Evolutionary conservation across 2,329 filamentous ascomycete genomes (phyloP).

Genomic region (Penicillium sp.): DNA sequence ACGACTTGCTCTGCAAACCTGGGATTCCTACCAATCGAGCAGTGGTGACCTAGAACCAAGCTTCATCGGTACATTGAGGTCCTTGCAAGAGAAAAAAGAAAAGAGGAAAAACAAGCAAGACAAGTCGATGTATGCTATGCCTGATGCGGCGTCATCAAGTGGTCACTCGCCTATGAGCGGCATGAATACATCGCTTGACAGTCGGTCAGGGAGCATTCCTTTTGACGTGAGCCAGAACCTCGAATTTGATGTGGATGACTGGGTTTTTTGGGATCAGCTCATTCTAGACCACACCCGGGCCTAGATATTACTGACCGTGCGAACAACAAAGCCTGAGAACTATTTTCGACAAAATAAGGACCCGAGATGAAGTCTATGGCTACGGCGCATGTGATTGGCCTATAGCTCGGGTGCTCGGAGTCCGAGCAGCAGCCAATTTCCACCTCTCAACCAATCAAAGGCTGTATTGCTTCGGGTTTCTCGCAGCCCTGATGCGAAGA

Average conservation of each 20-base stretch:
- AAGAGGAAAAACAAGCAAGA: neutral
- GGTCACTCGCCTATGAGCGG: neutral
- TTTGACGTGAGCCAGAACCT: slow-evolving; percentile 6
- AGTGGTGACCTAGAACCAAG: neutral
- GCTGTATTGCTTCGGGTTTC: neutral
- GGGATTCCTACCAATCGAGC: slow-evolving; percentile 18
- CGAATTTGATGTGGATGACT: slow-evolving; percentile 10
- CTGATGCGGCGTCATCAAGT: neutral
- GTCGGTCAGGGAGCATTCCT: neutral
- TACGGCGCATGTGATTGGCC: slow-evolving; percentile 8
- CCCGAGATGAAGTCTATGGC: neutral
- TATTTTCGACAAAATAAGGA: neutral
- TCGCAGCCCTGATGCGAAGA: neutral
- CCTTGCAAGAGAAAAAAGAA: neutral
- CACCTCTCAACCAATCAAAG: neutral
- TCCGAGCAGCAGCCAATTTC: neutral
- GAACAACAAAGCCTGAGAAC: neutral
- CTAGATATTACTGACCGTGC: neutral
- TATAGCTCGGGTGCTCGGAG: slow-evolving; percentile 4
- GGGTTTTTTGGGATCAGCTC: slow-evolving; percentile 17
- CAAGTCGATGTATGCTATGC: neutral
- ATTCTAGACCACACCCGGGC: slow-evolving; percentile 6
- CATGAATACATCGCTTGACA: neutral
- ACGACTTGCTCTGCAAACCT: slow-evolving; percentile 34
- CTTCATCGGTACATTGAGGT: slow-evolving; percentile 1